phyloP scores from a whole-genome alignment of 106 monocot species.

The Iris macrosiphon region DNA sequence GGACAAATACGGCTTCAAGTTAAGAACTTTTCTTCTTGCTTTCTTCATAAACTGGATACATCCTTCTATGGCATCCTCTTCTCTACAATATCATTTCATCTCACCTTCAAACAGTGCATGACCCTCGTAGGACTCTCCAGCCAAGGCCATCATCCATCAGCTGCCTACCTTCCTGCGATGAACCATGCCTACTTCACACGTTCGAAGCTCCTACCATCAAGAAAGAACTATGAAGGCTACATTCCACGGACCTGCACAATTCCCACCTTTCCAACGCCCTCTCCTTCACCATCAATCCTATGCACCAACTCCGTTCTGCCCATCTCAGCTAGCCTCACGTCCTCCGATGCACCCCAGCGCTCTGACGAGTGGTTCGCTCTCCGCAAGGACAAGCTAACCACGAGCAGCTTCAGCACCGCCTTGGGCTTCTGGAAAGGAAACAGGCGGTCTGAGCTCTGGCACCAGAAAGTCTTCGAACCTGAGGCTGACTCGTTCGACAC shows the following conservation, averaged over 20 bases:
- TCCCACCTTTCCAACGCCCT: constrained; percentile 2
- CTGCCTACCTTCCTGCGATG: constrained; percentile 17
- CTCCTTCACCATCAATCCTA: constrained; percentile 17
- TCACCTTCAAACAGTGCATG: constrained; percentile 26
- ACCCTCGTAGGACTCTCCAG: constrained; percentile 23
- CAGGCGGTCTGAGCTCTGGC: constrained; percentile 70
- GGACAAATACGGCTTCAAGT: not conserved
- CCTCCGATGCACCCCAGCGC: constrained; percentile 58
- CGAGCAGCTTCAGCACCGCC: constrained; percentile 93
- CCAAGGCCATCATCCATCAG: not conserved
- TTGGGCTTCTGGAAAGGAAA: constrained; percentile 93
- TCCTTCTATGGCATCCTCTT: not conserved
- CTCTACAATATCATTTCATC: not conserved
- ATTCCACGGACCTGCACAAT: constrained; percentile 28
- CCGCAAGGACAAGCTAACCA: constrained; percentile 86
- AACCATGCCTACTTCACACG: constrained; percentile 11
- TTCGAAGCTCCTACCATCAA: constrained; percentile 24
- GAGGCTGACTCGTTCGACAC: constrained; percentile 17
- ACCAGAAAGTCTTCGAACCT: constrained; percentile 67
- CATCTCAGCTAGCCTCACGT: constrained; percentile 20
- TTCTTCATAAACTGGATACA: not conserved
- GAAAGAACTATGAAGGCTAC: constrained; percentile 32
- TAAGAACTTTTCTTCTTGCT: not conserved
- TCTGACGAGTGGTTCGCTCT: constrained; percentile 96
- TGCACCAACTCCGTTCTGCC: constrained; percentile 5